Conservation (phyloP, 768 basidiomycete species). For the Suillus decipiens region DNA sequence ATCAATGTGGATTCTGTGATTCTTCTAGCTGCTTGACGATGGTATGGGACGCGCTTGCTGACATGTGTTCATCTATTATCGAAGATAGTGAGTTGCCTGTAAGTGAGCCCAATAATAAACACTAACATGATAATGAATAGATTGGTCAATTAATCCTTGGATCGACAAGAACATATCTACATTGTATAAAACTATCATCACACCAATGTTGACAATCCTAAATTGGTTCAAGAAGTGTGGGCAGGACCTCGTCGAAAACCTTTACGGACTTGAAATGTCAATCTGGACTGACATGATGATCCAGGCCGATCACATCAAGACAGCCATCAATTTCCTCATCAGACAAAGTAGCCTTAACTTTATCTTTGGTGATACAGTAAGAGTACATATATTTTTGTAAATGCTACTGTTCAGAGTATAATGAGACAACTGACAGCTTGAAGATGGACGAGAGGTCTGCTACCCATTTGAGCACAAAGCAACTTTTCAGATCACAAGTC, state of each 20-base stretch:
- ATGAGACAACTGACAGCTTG: background rate
- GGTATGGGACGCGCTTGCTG: background rate
- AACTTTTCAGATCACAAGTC: background rate
- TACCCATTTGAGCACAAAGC: background rate
- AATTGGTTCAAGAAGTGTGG: background rate
- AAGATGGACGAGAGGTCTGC: background rate
- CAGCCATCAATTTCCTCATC: background rate
- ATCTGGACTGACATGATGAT: background rate
- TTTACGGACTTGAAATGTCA: background rate
- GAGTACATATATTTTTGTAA: background rate
- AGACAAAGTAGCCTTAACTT: background rate
- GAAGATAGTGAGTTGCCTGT: background rate
- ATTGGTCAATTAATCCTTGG: background rate
- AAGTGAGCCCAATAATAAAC: too few species aligned
- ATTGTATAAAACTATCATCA: background rate
- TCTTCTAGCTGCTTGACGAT: background rate
- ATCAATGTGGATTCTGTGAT: background rate
- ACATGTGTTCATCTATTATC: background rate
- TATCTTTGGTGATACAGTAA: background rate
- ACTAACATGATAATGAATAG: background rate
- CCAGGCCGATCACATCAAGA: background rate
- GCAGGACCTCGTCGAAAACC: background rate
- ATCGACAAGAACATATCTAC: background rate
- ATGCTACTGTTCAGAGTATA: background rate
- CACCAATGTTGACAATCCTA: background rate